A percentile compares a stretch with the other conserved stretches of the same genome.
Conservation (phyloP, 805 yeast genomes). For the Naumovozyma dairenensis region DNA sequence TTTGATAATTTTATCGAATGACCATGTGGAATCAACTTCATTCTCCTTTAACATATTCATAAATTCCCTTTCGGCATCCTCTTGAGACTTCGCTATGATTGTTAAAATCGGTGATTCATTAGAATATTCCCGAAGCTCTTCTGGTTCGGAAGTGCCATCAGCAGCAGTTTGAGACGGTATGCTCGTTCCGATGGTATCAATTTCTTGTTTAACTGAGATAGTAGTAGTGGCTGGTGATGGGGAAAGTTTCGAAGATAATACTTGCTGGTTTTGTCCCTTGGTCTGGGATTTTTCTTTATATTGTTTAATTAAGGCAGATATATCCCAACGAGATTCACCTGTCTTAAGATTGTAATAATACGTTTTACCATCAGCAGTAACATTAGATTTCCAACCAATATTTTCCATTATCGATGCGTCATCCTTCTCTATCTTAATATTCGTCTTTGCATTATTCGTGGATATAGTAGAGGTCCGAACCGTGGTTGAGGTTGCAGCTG, state of each 20-base stretch:
- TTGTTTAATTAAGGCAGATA: slow-evolving; percentile 36
- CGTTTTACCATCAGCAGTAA: slow-evolving; percentile 45
- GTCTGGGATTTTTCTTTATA: slow-evolving; percentile 27
- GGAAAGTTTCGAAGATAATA: background rate
- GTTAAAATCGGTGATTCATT: slow-evolving; percentile 24
- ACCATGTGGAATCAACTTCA: slow-evolving; percentile 64
- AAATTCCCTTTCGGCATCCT: slow-evolving; percentile 39
- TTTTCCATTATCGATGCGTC: slow-evolving; percentile 39
- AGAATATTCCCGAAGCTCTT: slow-evolving; percentile 10
- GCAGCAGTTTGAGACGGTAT: background rate
- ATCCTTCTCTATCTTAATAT: no score
- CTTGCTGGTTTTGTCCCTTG: slow-evolving; percentile 4
- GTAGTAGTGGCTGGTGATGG: background rate
- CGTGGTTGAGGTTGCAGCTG: background rate
- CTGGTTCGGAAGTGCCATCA: slow-evolving; percentile 9
- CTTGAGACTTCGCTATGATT: slow-evolving; percentile 16
- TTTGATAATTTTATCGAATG: slow-evolving; percentile 54
- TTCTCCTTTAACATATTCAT: slow-evolving; percentile 42
- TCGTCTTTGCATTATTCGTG: no score
- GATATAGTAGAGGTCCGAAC: background rate
- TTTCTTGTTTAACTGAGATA: background rate
- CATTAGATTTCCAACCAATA: slow-evolving; percentile 45
- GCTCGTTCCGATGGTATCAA: background rate
- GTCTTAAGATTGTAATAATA: slow-evolving; percentile 64
- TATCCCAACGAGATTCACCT: slow-evolving; percentile 68